Evolutionary conservation across 768 basidiomycete species (phyloP), one percentile per base, ranked within the genome.

Genomic region (Ephemerocybe angulata): DNA sequence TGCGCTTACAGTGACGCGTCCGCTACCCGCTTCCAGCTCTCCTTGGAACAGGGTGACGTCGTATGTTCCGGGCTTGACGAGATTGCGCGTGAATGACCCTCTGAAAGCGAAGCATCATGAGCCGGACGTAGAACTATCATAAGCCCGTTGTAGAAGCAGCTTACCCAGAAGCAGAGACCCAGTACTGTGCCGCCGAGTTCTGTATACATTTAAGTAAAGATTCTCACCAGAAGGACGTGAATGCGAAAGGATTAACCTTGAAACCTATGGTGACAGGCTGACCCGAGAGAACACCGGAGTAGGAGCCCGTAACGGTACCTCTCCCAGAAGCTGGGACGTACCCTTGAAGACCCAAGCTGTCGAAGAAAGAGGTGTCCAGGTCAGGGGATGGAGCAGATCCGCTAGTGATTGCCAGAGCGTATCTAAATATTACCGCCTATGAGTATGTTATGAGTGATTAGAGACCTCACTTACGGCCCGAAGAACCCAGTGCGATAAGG

Each of bases 41-140:
- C 74, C 75, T 61, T 79, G 71, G 60, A 67, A 79, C 21, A 80
- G 64, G 10, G 76, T 76, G 12, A 68, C 72, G 11, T 73, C 73
- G 58, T 79, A 80, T 31, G 75, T 78, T 5, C 79, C 78, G 12
- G 78, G 76, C 56, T 79, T 79, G 72, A 79, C 75, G 61, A 68
- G 58, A 8, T 72, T 74, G 17, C 75, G 71, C 11, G 69, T 72
- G 67, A 77, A 79, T 25, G 69, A 65, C 41, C 76, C 76, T 46
- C 75, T 71, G 52, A 21, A 57, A 28, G 42, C 27, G 25, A 50
- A 11, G 49, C 49, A 37, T 8, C 42, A 37, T 43, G 12, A 22
- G 24, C 30, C 19, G 27, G 37, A 15, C 22, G 15, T n/a, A 2
- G n/a, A 29, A 17, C n/a, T n/a, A 29, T 10, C 19, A 27, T 17